These are phyloP conservation scores for Lachnellula suecica DNA, from an alignment of 2,329 filamentous ascomycete genomes.

Conservation along the genomic window DNA sequence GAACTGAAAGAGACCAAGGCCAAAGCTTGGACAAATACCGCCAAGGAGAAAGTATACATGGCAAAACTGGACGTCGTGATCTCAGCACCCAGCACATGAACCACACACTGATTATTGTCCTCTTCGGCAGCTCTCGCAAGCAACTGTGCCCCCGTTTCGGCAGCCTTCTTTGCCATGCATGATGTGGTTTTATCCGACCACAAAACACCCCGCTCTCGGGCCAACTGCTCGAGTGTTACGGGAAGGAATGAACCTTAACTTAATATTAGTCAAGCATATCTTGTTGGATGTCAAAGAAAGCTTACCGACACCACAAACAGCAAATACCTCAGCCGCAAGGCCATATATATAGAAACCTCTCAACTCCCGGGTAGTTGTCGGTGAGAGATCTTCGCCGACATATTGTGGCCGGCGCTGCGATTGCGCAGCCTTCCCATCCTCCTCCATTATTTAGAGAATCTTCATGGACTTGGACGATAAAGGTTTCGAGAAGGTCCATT, in stretches of 20 bases:
- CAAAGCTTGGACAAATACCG: slow-evolving; percentile 82
- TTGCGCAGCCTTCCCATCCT: slow-evolving; percentile 16
- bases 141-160: slow-evolving; percentile 14
- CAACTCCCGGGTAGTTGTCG: slow-evolving; percentile 83
- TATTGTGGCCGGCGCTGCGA: slow-evolving; percentile 51
- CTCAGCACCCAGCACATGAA: slow-evolving; percentile 76
- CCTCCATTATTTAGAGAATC: slow-evolving; percentile 15
- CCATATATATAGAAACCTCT: slow-evolving; percentile 93
- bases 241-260: slow-evolving; percentile 82
- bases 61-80: slow-evolving; percentile 96
- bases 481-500: too few species aligned
- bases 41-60: slow-evolving; percentile 96
- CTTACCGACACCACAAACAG: slow-evolving; percentile 82
- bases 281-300: slow-evolving; percentile 13
- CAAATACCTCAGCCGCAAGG: slow-evolving; percentile 93
- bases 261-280: not conserved
- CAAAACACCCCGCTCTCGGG: slow-evolving; percentile 84
- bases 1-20: slow-evolving; percentile 94
- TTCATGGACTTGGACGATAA: too few species aligned
- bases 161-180: slow-evolving; percentile 54
- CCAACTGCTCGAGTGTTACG: slow-evolving; percentile 88
- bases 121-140: slow-evolving; percentile 22
- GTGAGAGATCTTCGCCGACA: slow-evolving; percentile 77
- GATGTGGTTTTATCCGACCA: slow-evolving; percentile 72
- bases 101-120: slow-evolving; percentile 57